Evolutionary conservation across 2,329 filamentous ascomycete genomes (phyloP).

Genomic region (Calonectria montana): DNA sequence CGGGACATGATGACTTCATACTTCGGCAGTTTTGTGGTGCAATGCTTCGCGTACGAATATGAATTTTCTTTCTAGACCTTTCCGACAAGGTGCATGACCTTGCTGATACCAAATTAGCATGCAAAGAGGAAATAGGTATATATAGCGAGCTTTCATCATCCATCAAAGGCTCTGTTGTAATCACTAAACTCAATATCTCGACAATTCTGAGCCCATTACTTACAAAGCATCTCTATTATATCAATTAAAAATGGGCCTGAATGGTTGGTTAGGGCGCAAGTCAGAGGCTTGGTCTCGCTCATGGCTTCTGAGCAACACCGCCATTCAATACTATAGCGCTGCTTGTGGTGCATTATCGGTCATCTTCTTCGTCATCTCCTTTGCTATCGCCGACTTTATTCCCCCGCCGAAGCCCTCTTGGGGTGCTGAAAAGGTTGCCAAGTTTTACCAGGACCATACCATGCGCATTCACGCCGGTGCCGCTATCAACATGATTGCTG

Average conservation of each 20-base stretch:
- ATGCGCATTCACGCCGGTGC: constrained; percentile 23
- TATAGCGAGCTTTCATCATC: not conserved
- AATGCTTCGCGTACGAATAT: not conserved
- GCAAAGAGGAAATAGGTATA: not conserved
- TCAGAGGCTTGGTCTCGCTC: constrained; percentile 5
- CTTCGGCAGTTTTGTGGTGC: not conserved
- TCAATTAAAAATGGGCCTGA: constrained; percentile 3
- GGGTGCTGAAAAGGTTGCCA: constrained; percentile 17
- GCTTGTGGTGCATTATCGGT: constrained; percentile 17
- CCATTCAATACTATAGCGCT: constrained; percentile 24
- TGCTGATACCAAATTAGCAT: too few relatives aligned
- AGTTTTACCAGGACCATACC: constrained; percentile 23
- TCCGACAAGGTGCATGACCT: not conserved
- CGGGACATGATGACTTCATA: not conserved
- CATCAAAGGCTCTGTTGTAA: not conserved
- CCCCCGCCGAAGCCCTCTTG: constrained; percentile 17
- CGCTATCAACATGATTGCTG: constrained; percentile 25
- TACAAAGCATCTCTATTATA: not conserved
- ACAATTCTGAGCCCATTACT: too few relatives aligned
- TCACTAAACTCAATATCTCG: too few relatives aligned
- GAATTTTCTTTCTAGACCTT: not conserved
- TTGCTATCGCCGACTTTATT: constrained; percentile 21
- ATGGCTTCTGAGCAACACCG: constrained; percentile 20
- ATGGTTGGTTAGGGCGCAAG: not conserved
- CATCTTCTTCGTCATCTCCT: constrained; percentile 20